Base-by-base conservation (phyloP, 2,329 filamentous ascomycete genomes). In the Arthrobotrys entomopaga region DNA sequence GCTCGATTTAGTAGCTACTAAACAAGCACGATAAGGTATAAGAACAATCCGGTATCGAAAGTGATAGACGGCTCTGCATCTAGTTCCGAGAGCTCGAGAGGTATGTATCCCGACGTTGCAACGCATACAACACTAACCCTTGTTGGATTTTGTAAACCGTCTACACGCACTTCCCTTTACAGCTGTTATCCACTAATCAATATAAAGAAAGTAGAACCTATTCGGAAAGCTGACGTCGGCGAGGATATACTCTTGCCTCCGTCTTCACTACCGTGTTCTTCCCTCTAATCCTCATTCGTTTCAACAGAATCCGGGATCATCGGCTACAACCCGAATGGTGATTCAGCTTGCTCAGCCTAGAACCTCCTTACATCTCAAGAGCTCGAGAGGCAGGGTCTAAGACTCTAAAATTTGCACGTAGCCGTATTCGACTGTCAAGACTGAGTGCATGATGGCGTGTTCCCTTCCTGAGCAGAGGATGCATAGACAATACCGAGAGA, bases 111-210 rank as follows among this genome's bases (percentile, higher is more conserved):
- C n/a, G n/a, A n/a, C n/a, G n/a, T n/a, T n/a, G n/a, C 46, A 50
- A 50, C n/a, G 11, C 5, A 34, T 1, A 53, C 13, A 53, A 15
- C 24, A 15, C 13, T 6, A 13, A 15, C 2, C 13, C 11, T 34
- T 53, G 50, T 53, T 53, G 50, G 50, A 53, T 53, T 53, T 53
- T 53, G 50, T 19, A 34, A 53, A 53, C 20, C 24, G 7, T 53
- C 24, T 53, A 53, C 50, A 8, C 6, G 6, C 29, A 34, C 6
- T 34, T 34, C 29, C 29, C 29, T 34, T 34, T 34, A 34, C 29
- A 34, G 29, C 29, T 34, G n/a, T 8, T 49, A 49, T 49, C 15
- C 42, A 46, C 42, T 46, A 46, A 19, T n/a, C 42, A 13, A 46
- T 46, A 46, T n/a, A 7, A 19, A 46, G 42, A 46, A 46, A n/a